Conservation (phyloP, 805 yeast genomes). For the Jamesozyma piceae region DNA sequence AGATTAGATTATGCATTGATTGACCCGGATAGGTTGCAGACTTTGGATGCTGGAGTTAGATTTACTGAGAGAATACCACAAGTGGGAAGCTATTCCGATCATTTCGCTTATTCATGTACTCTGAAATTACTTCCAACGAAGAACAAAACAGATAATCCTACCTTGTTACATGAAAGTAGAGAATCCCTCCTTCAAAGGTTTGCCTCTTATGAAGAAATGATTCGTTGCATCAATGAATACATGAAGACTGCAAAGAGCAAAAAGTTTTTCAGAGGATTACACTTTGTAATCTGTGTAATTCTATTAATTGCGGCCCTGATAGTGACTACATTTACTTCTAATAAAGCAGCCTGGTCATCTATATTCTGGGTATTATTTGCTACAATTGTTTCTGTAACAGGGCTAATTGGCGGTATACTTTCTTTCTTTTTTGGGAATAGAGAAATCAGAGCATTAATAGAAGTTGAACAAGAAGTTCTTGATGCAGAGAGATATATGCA, state of each 20-base stretch:
- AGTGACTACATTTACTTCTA: slow-evolving; percentile 50
- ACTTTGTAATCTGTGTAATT: slow-evolving; percentile 49
- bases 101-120: slow-evolving; percentile 65
- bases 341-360: slow-evolving; percentile 48
- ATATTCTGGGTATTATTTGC: slow-evolving; percentile 55
- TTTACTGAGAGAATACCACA: slow-evolving; percentile 62
- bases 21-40: slow-evolving; percentile 44
- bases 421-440: slow-evolving; percentile 69
- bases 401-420: slow-evolving; percentile 65
- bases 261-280: slow-evolving; percentile 51
- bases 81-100: slow-evolving; percentile 81
- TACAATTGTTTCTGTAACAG: slow-evolving; percentile 50
- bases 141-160: not conserved
- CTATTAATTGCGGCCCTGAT: slow-evolving; percentile 46
- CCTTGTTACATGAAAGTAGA: not conserved
- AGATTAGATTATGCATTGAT: slow-evolving; percentile 84
- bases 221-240: slow-evolving; percentile 39
- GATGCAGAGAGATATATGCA: slow-evolving; percentile 23
- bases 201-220: slow-evolving; percentile 40
- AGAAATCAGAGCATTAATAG: slow-evolving; percentile 70
- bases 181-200: slow-evolving; percentile 11
- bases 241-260: slow-evolving; percentile 49
- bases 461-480: slow-evolving; percentile 62
- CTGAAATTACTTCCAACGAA: slow-evolving; percentile 24
- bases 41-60: slow-evolving; percentile 55